phyloP scores from a whole-genome alignment of 2,329 filamentous ascomycete species.

The Kalmusia sp. region DNA sequence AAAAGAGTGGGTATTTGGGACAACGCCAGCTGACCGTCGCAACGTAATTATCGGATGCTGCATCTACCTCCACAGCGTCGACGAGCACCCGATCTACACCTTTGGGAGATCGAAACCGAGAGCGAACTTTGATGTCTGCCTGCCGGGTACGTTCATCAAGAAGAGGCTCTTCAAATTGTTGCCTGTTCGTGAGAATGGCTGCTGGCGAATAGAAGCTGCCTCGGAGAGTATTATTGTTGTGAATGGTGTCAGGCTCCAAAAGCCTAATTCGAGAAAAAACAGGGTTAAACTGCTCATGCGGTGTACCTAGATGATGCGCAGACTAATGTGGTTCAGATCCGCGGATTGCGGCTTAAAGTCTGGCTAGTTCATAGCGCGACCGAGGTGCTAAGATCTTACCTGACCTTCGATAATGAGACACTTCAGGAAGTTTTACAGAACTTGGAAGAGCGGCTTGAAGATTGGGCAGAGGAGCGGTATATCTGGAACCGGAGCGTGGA shows the following conservation, averaged over 20 bases:
- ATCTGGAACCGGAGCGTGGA: background rate
- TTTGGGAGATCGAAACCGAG: slow-evolving; percentile 11
- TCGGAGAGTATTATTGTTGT: background rate
- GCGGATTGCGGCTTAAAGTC: slow-evolving; percentile 17
- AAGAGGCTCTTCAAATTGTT: slow-evolving; percentile 15
- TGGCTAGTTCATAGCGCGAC: slow-evolving; percentile 19
- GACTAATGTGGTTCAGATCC: background rate
- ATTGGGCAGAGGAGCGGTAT: slow-evolving; percentile 15
- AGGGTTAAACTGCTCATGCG: background rate
- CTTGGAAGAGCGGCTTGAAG: slow-evolving; percentile 9
- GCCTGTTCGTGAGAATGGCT: slow-evolving; percentile 7
- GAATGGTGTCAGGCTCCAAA: background rate
- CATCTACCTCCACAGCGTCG: slow-evolving; percentile 14
- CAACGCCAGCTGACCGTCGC: too few relatives aligned
- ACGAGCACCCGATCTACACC: slow-evolving; percentile 9
- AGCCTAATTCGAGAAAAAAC: background rate
- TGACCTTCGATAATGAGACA: background rate
- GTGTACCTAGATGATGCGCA: background rate
- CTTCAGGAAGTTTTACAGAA: slow-evolving; percentile 10
- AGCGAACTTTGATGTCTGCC: slow-evolving; percentile 19
- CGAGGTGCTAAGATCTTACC: slow-evolving; percentile 2
- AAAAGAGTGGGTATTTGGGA: too few relatives aligned
- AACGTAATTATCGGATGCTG: slow-evolving; percentile 10
- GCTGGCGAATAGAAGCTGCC: slow-evolving; percentile 9
- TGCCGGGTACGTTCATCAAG: slow-evolving; percentile 13